Evolutionary conservation across 2,329 filamentous ascomycete genomes (phyloP), one percentile per base, ranked within the genome.

Genomic region (Venturia nashicola): DNA sequence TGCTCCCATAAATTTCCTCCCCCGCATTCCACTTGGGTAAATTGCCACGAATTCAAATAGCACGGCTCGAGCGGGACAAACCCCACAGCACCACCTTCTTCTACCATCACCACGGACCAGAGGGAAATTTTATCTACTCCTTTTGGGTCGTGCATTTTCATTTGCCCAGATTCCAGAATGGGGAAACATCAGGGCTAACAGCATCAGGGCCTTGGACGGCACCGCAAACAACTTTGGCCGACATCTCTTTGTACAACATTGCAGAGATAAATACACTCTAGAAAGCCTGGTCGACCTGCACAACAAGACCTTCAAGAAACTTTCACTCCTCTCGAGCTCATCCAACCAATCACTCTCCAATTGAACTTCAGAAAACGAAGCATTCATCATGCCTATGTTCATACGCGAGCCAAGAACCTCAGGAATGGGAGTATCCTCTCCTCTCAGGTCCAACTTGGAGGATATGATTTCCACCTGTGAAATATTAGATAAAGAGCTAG

Each of bases 401-500:
- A 46, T 59, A 6, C n/a, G 39, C 9, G 54, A 59, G 34, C 43
- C 54, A n/a, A 16, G 39, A 14, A 64, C 62, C 23, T 60, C 51
- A 5, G 36, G 16, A 20, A 48, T 46, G 34, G 62, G 54, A 36
- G 16, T 40, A 1, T 36, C 36, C 27, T 60, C 54, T n/a, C 62
- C 62, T 8, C 42, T 64, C 5, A 59, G n/a, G 40, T 59, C 62
- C 27, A 64, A 64, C 34, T 42, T 64, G 51, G 62, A 64, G 62
- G 62, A 64, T 14, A 64, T 64, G 62, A 59, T 59, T n/a, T 39
- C 40, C 11, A 43, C 62, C 3, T 64, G 62, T 42, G 55, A 54
- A 39, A 42, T 55, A n/a, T 42, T 64, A 4, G 51, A 64, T 32
- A 61, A 60, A 32, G 34, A 46, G 34, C 27, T 64, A 9, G 62